Evolutionary conservation across 129 eudicot species (phyloP).

Genomic region (Rutidosis leptorrhynchoides): DNA sequence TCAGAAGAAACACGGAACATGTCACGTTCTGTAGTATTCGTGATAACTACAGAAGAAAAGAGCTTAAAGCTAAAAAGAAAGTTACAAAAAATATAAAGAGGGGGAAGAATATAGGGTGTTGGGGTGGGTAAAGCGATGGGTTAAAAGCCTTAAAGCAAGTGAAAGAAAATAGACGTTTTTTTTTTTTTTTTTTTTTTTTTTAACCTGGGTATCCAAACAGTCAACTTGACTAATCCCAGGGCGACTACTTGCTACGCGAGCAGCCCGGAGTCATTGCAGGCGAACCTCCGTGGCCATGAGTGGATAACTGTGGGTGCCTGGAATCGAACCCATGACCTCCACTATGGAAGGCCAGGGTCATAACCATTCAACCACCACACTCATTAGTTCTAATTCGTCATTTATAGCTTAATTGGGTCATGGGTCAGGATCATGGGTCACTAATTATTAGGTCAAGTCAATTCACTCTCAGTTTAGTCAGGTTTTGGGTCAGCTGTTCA

Average conservation of each 20-base stretch:
- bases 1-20: too few species aligned
- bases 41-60: neutral
- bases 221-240: too few species aligned
- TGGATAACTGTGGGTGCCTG: too few species aligned
- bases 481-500: neutral
- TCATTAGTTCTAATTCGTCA: neutral
- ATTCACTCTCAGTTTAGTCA: neutral
- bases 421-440: constrained; percentile 4
- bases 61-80: neutral
- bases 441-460: constrained; percentile 1
- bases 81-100: neutral
- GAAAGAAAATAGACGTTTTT: neutral
- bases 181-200: too few species aligned
- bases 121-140: constrained; percentile 7
- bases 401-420: neutral
- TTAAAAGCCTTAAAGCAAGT: constrained; percentile 4
- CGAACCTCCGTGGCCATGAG: too few species aligned
- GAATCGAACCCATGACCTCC: too few species aligned
- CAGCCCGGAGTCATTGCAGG: too few species aligned
- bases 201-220: too few species aligned
- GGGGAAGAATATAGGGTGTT: neutral
- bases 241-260: too few species aligned
- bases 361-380: too few species aligned
- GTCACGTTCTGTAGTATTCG: neutral
- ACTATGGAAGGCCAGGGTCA: too few species aligned